Base-by-base conservation (phyloP, 2,329 filamentous ascomycete genomes). In the Xylaria sp. region DNA sequence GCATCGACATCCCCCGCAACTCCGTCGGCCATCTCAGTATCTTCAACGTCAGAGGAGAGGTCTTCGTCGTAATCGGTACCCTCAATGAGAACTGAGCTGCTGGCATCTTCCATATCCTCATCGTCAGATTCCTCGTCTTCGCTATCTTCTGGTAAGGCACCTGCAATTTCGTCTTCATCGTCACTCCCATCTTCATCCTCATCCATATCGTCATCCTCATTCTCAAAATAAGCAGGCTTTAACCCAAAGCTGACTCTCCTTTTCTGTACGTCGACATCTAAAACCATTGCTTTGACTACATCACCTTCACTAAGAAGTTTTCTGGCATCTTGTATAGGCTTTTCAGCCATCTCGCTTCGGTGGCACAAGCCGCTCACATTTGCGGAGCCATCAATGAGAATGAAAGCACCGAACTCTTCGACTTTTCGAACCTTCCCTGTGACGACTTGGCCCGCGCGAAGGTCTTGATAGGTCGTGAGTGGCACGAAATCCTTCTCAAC, bases 351-450 rank as follows among this genome's bases (percentile, higher is more conserved):
- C 79, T 99, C 91, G 71, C 90, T 95, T 70, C 92, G 89, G 79
- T 99, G 96, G 79, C 95, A 98, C 10, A 99, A 86, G 70, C 96
- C 96, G 74, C 95, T 97, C 70, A 99, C 89, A 74, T 97, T 97
- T 64, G 88, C 86, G 4, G 94, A 97, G 69, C 92, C 90, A 79
- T 98, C 93, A 23, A 99, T 84, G 51, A 97, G 88, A 74, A 99
- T 92, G 79, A 99, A 99, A 5, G 95, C 95, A 72, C 96, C 96
- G 78, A 94, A 99, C 37, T 97, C 92, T 77, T 97, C 93, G 1
- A 98, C 94, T 81, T 97, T 97, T 75, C 94, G 91, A 65, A 99
- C 89, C 78, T 93, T 97, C 58, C 94, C 96, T 13, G 93, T 97
- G 40, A 99, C 87, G 37, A 94, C 83, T 79, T 97, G 92, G 6